These are phyloP conservation scores for Verticillium albo-atrum DNA, from an alignment of 2,329 filamentous ascomycete species.

Conservation along the genomic window DNA sequence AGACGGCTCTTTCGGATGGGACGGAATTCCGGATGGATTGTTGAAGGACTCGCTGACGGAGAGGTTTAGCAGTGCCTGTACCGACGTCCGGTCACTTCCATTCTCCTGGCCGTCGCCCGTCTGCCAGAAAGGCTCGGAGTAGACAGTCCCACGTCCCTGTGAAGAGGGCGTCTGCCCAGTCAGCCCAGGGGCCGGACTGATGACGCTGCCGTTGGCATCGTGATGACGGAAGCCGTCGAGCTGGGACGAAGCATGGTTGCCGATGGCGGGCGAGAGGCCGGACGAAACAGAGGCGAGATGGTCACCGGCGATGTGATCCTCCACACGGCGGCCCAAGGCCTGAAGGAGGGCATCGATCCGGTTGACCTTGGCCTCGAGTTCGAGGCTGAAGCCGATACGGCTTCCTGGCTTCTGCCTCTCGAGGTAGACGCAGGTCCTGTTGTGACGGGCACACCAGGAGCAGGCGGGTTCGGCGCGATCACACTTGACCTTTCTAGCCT, in stretches of 20 bases:
- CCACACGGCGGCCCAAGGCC: slow-evolving; percentile 34
- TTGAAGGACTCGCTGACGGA: slow-evolving; percentile 9
- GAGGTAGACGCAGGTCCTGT: slow-evolving; percentile 62
- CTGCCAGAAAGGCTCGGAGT: slow-evolving; percentile 28
- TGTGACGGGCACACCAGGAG: slow-evolving; percentile 67
- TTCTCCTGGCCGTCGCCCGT: slow-evolving; percentile 17
- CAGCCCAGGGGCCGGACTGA: slow-evolving; percentile 11
- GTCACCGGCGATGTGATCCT: slow-evolving; percentile 34
- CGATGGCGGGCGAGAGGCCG: slow-evolving; percentile 27
- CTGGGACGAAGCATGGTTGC: slow-evolving; percentile 27
- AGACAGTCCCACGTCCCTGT: slow-evolving; percentile 33
- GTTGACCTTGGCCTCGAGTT: slow-evolving; percentile 53
- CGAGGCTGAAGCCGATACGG: slow-evolving; percentile 56
- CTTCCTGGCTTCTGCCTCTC: slow-evolving; percentile 67
- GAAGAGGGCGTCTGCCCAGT: slow-evolving; percentile 13
- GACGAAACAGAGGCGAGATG: slow-evolving; percentile 17
- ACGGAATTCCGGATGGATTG: not conserved
- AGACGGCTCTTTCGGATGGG: slow-evolving; percentile 17
- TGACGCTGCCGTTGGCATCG: slow-evolving; percentile 14
- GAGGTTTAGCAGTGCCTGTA: slow-evolving; percentile 14
- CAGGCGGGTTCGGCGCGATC: slow-evolving; percentile 57
- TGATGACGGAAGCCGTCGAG: slow-evolving; percentile 17
- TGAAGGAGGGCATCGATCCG: slow-evolving; percentile 44
- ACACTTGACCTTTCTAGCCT: slow-evolving; percentile 40
- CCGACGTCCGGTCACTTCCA: slow-evolving; percentile 11